phyloP scores from a whole-genome alignment of 352 stramenopile species.

The Globisporangium radiosum region DNA sequence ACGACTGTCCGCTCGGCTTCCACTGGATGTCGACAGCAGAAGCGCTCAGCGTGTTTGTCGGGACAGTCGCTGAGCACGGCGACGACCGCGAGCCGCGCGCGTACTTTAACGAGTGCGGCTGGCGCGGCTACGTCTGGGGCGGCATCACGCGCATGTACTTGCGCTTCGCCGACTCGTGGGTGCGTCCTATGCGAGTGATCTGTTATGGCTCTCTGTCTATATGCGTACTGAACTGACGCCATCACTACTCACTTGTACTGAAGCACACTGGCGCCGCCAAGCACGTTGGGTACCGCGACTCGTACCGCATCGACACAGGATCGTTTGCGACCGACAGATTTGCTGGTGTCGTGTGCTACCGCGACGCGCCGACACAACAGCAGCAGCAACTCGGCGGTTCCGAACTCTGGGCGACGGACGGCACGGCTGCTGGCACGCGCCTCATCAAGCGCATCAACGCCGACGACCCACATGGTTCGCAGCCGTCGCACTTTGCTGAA shows the following conservation, averaged over 20 bases:
- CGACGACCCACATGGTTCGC: constrained; percentile 14
- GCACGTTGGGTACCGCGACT: constrained; percentile 69
- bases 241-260: neutral
- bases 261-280: constrained; percentile 77
- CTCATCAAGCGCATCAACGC: constrained; percentile 47
- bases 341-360: constrained; percentile 76
- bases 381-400: constrained; percentile 17
- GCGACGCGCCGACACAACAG: neutral
- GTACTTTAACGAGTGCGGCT: constrained; percentile 87
- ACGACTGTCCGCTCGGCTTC: constrained; percentile 83
- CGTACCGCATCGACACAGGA: constrained; percentile 43
- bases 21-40: constrained; percentile 83
- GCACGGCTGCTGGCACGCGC: constrained; percentile 48
- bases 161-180: constrained; percentile 78
- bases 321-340: constrained; percentile 44
- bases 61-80: constrained; percentile 19
- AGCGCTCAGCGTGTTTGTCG: constrained; percentile 34
- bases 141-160: constrained; percentile 58
- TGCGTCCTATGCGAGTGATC: constrained; percentile 7
- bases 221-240: neutral
- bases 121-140: constrained; percentile 71
- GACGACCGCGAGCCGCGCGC: constrained; percentile 30
- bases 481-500: constrained; percentile 33
- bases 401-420: constrained; percentile 85
- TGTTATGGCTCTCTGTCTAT: neutral